Evolutionary conservation across 225 moss, liverwort and hornwort species (phyloP).

Genomic region (Rhytidiadelphus loreus): DNA sequence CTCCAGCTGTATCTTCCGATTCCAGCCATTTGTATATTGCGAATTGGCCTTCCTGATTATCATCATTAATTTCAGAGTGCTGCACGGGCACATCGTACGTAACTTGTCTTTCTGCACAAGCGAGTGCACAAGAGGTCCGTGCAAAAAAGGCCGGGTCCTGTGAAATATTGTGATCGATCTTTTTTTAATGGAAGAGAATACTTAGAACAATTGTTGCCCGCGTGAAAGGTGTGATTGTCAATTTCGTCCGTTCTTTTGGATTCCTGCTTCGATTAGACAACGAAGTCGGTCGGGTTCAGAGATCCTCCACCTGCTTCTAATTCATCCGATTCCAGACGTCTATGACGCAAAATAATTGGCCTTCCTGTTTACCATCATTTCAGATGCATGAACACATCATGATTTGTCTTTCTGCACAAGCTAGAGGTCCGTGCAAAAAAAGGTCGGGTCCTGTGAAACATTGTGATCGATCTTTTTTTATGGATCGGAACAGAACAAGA

Average conservation of each 20-base stretch:
- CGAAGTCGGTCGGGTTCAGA: not conserved
- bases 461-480: no score
- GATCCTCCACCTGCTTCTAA: not conserved
- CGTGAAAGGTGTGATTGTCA: not conserved
- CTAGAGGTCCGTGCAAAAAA: no score
- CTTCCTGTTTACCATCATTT: not conserved
- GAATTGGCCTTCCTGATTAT: not conserved
- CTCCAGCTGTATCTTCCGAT: no score
- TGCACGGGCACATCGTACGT: not conserved
- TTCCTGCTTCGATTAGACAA: not conserved
- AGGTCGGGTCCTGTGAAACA: no score
- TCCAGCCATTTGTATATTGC: not conserved
- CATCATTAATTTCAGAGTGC: not conserved
- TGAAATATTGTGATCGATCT: not conserved
- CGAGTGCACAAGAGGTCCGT: no score
- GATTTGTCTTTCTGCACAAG: no score
- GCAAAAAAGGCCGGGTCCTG: not conserved
- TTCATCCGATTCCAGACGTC: not conserved
- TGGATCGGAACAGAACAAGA: no score
- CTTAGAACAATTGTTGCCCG: not conserved
- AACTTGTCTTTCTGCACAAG: not conserved
- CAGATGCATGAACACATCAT: not conserved
- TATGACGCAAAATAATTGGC: not conserved
- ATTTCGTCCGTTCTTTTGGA: not conserved
- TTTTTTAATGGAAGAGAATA: not conserved